Evolutionary conservation across 768 basidiomycete genomes (phyloP).

Genomic region (Suillus cothurnatus): DNA sequence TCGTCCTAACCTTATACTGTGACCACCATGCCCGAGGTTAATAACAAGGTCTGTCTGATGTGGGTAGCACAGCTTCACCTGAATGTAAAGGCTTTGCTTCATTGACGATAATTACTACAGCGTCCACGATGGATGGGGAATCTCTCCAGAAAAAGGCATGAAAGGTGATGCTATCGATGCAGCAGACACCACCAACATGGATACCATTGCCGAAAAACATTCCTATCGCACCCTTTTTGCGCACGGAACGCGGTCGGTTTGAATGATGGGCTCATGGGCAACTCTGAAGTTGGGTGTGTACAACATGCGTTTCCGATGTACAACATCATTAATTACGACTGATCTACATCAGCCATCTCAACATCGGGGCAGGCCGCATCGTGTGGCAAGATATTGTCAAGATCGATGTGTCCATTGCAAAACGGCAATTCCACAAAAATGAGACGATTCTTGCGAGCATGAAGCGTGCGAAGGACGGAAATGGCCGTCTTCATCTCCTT

Average conservation of each 20-base stretch:
- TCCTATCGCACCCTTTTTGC: constrained; percentile 74
- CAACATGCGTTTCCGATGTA: background rate
- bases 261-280: constrained; percentile 94
- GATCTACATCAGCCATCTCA: constrained; percentile 66
- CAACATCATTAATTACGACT: background rate
- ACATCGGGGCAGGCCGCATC: constrained; percentile 92
- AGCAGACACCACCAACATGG: constrained; percentile 87
- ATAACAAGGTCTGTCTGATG: constrained; percentile 94
- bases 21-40: constrained; percentile 51
- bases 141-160: constrained; percentile 63
- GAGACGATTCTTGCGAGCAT: constrained; percentile 69
- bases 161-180: constrained; percentile 91
- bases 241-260: constrained; percentile 92
- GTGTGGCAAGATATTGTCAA: constrained; percentile 99
- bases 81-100: background rate
- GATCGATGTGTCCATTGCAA: constrained; percentile 92
- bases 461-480: constrained; percentile 78
- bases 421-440: constrained; percentile 82
- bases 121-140: constrained; percentile 97
- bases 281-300: constrained; percentile 93
- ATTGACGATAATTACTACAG: constrained; percentile 36
- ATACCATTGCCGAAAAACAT: constrained; percentile 77
- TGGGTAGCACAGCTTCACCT: constrained; percentile 35
- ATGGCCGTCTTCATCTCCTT: constrained; percentile 84
- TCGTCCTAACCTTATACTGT: background rate